These are phyloP conservation scores for Rhazya stricta DNA, from an alignment of 257 asterid genomes.

Conservation along the genomic window DNA sequence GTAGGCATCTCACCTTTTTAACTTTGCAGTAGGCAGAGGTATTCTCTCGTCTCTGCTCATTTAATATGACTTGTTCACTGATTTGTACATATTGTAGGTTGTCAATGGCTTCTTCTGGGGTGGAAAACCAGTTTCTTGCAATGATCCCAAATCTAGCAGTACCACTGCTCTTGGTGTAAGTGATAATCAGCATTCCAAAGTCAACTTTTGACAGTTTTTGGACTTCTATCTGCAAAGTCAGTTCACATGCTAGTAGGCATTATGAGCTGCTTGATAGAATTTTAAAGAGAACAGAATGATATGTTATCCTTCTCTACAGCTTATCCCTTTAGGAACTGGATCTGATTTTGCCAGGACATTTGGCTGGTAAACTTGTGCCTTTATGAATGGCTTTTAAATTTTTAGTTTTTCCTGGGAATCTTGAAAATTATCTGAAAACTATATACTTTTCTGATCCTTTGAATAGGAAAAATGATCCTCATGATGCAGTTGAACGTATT, in stretches of 20 bases:
- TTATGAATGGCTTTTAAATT: slow-evolving; percentile 3
- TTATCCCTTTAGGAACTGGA: slow-evolving; percentile 92
- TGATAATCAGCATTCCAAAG: slow-evolving; percentile 17
- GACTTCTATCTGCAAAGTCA: slow-evolving; percentile 16
- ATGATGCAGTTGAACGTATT: slow-evolving; percentile 73
- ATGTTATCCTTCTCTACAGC: slow-evolving; percentile 46
- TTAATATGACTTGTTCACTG: background rate
- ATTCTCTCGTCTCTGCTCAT: background rate
- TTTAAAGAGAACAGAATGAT: slow-evolving; percentile 18
- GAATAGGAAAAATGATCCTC: slow-evolving; percentile 80
- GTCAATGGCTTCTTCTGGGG: slow-evolving; percentile 85
- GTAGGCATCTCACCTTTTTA: background rate
- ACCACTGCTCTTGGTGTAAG: slow-evolving; percentile 88
- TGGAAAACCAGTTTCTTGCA: slow-evolving; percentile 60
- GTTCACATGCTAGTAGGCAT: slow-evolving; percentile 13
- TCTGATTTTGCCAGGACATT: slow-evolving; percentile 89
- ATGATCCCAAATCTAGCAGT: slow-evolving; percentile 36
- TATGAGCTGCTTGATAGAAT: slow-evolving; percentile 15
- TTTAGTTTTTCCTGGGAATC: slow-evolving; percentile 9
- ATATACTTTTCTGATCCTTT: slow-evolving; percentile 13
- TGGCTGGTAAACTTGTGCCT: slow-evolving; percentile 60
- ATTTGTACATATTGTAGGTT: slow-evolving; percentile 41
- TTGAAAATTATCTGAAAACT: slow-evolving; percentile 14
- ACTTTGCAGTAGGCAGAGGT: background rate
- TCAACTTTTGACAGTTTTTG: slow-evolving; percentile 7